phyloP scores from a whole-genome alignment of 257 asterid genomes.

The Galeopsis tetrahit region DNA sequence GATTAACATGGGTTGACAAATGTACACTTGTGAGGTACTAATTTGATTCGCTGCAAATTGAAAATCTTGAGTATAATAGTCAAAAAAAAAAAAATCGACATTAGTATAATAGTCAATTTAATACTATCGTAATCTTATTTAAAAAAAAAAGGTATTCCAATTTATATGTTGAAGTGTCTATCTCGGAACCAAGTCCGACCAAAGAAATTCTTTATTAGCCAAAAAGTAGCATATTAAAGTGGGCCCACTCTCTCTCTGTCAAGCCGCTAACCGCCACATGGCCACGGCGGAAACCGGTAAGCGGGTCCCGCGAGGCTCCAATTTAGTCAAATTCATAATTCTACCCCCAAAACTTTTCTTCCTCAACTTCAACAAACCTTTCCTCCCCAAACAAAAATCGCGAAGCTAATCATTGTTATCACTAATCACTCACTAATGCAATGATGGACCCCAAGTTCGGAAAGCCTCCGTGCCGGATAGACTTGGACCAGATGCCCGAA shows the following conservation, averaged over 20 bases:
- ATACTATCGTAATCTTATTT: too few species aligned
- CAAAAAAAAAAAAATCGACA: too few species aligned
- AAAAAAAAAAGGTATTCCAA: too few species aligned
- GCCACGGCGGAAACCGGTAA: conserved; percentile 22
- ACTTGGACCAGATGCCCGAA: conserved; percentile 80
- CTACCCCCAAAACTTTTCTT: conserved; percentile 37
- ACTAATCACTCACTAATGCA: background rate
- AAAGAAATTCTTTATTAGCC: background rate
- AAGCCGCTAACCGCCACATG: conserved; percentile 41
- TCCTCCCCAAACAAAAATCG: background rate
- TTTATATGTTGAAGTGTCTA: background rate
- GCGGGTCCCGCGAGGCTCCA: conserved; percentile 36
- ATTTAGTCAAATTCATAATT: conserved; percentile 36
- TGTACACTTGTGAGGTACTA: too few species aligned
- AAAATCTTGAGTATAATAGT: too few species aligned
- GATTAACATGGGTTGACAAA: too few species aligned
- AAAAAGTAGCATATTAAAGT: background rate
- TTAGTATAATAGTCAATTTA: too few species aligned
- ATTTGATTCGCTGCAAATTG: too few species aligned
- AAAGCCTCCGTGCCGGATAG: conserved; percentile 54
- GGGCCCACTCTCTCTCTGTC: conserved; percentile 20
- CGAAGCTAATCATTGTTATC: background rate
- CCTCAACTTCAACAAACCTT: conserved; percentile 16
- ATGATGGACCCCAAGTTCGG: conserved; percentile 73
- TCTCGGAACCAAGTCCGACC: background rate